Percentiles rank a stretch among this genome's conserved stretches.
Conservation (phyloP, 805 yeast species). For the Saccharomycopsis guyanensis region DNA sequence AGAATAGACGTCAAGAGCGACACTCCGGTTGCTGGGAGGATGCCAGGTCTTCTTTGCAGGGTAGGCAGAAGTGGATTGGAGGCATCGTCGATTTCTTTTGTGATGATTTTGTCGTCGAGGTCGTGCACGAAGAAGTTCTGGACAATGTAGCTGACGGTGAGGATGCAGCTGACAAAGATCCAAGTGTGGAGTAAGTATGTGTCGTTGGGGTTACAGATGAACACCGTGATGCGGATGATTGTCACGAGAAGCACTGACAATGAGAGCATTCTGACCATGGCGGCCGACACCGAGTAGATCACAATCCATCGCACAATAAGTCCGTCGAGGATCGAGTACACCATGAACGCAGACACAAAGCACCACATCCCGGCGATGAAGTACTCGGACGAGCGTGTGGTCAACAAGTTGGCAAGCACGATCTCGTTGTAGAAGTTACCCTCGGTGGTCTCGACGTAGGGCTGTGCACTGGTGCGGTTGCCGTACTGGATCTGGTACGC, state of each 20-base stretch:
- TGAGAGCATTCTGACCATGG: conserved; percentile 77
- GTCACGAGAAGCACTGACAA: conserved; percentile 69
- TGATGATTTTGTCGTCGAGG: conserved; percentile 35
- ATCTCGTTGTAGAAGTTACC: conserved; percentile 12
- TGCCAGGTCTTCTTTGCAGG: not conserved
- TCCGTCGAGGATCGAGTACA: conserved; percentile 80
- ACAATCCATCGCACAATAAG: conserved; percentile 92
- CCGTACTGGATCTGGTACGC: conserved; percentile 26
- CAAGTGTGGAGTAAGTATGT: conserved; percentile 79
- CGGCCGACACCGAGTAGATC: conserved; percentile 80
- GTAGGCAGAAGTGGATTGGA: conserved; percentile 9
- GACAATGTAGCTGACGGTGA: conserved; percentile 71
- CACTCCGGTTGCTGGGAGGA: not conserved
- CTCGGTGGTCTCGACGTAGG: conserved; percentile 2
- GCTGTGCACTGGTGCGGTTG: conserved; percentile 21
- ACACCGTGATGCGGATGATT: conserved; percentile 57
- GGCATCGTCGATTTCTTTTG: conserved; percentile 18
- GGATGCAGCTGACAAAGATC: conserved; percentile 80
- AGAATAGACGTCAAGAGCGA: conserved; percentile 9
- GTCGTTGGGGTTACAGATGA: conserved; percentile 63
- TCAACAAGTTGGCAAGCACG: conserved; percentile 32
- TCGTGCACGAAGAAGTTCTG: conserved; percentile 87
- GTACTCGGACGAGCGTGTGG: conserved; percentile 70
- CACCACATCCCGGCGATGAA: conserved; percentile 90
- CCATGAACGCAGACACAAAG: conserved; percentile 74